Percentiles rank a stretch among this genome's conserved stretches.
Evolutionary conservation across 2,329 filamentous ascomycete genomes (phyloP).

Genomic region (Madurella fahalii): DNA sequence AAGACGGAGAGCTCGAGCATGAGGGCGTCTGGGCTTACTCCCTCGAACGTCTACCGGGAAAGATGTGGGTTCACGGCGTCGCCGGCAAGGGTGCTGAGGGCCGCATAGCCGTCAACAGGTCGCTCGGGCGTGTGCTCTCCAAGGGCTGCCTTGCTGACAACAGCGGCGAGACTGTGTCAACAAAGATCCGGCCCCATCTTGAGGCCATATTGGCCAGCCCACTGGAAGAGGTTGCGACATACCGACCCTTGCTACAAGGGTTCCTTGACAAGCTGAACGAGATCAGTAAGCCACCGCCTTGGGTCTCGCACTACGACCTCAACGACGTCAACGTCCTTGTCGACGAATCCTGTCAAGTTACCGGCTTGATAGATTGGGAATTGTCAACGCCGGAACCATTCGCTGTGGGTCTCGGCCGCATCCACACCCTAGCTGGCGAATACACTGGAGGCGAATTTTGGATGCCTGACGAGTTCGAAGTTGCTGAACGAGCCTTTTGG

Average conservation of each 20-base stretch:
- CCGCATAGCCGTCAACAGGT: constrained; percentile 11
- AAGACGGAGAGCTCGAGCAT: constrained; percentile 7
- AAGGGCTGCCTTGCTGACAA: constrained; percentile 9
- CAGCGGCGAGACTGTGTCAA: background rate
- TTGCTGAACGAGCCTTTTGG: constrained; percentile 12
- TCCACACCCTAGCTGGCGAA: constrained; percentile 14
- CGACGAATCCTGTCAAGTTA: constrained; percentile 9
- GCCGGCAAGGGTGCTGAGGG: constrained; percentile 10
- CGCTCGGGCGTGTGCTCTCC: constrained; percentile 7
- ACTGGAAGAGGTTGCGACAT: constrained; percentile 6
- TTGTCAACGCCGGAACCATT: constrained; percentile 8
- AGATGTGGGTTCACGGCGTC: constrained; percentile 10
- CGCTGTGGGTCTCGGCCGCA: constrained; percentile 9
- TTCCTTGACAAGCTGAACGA: constrained; percentile 7
- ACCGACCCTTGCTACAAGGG: constrained; percentile 3
- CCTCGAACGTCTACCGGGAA: constrained; percentile 9
- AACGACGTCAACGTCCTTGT: constrained; percentile 16
- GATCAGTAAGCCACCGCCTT: constrained; percentile 7
- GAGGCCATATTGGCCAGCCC: constrained; percentile 9
- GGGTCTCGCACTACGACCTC: constrained; percentile 15
- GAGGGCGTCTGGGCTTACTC: constrained; percentile 14
- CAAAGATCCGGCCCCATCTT: constrained; percentile 7
- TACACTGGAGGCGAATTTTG: constrained; percentile 16
- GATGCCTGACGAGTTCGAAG: constrained; percentile 16
- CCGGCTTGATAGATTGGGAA: constrained; percentile 10